Evolutionary conservation across 2,329 filamentous ascomycete genomes (phyloP).

Genomic region (Eurotiales sp.): DNA sequence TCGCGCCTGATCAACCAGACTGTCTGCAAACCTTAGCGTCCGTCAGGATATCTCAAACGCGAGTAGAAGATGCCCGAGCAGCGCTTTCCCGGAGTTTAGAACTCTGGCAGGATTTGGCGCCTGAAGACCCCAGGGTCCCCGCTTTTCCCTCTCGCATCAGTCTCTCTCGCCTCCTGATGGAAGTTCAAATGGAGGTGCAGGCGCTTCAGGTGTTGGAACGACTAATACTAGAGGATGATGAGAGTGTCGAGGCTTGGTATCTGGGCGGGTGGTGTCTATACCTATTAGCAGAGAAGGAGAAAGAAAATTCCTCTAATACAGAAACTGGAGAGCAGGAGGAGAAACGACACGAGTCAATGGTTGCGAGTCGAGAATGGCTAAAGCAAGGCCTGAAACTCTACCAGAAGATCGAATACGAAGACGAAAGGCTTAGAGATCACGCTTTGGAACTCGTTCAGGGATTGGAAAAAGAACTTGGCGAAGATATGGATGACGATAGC

Average conservation of each 20-base stretch:
- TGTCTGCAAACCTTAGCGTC: constrained; percentile 95
- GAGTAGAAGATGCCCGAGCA: constrained; percentile 72
- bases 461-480: constrained; percentile 63
- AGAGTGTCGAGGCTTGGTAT: constrained; percentile 95
- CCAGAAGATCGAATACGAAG: constrained; percentile 69
- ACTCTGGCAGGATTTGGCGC: constrained; percentile 75
- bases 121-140: constrained; percentile 68
- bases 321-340: too few species aligned
- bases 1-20: constrained; percentile 77
- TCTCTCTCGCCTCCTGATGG: constrained; percentile 80
- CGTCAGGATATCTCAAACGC: constrained; percentile 82
- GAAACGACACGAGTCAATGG: constrained; percentile 61
- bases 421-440: constrained; percentile 44
- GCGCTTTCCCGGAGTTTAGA: constrained; percentile 76
- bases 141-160: constrained; percentile 84
- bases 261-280: constrained; percentile 91
- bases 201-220: constrained; percentile 82
- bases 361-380: constrained; percentile 77
- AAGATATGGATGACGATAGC: constrained; percentile 53
- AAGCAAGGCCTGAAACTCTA: constrained; percentile 78
- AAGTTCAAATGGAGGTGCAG: constrained; percentile 79
- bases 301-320: constrained; percentile 38
- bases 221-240: constrained; percentile 82
- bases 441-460: constrained; percentile 43
- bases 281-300: constrained; percentile 54